A percentile compares a stretch with the other conserved stretches of the same genome.
Evolutionary conservation across 106 monocot species (phyloP).

Genomic region (Gastrodia elata): DNA sequence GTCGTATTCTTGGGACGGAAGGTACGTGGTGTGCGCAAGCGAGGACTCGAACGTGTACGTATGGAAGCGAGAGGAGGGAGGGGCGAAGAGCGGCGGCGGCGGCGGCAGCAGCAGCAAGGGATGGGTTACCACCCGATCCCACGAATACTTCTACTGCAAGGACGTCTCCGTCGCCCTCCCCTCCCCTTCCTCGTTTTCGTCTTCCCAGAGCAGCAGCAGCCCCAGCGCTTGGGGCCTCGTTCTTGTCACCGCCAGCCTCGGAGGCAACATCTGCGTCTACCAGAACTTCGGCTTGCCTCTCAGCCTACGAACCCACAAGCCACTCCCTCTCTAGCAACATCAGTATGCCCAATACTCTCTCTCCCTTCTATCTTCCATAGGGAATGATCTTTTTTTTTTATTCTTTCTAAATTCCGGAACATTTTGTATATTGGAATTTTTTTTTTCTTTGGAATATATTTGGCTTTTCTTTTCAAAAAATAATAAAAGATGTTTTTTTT

Average conservation of each 20-base stretch:
- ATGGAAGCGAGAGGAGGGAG: conserved; percentile 68
- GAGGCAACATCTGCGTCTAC: background rate
- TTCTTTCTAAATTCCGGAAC: too few relatives aligned
- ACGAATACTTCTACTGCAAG: conserved; percentile 79
- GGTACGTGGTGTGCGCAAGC: conserved; percentile 72
- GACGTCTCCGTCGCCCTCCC: conserved; percentile 85
- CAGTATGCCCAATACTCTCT: too few relatives aligned
- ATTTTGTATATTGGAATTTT: too few relatives aligned
- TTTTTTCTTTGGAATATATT: too few relatives aligned
- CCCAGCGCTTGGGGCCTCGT: conserved; percentile 6
- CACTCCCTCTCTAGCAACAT: too few relatives aligned
- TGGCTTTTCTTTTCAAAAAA: too few relatives aligned
- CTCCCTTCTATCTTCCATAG: too few relatives aligned
- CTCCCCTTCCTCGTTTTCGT: too few relatives aligned
- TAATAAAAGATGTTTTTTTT: too few relatives aligned
- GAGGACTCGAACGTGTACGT: conserved; percentile 94
- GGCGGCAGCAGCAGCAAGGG: conserved; percentile 27
- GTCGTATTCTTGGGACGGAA: conserved; percentile 59
- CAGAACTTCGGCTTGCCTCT: conserved; percentile 8
- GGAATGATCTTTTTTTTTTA: too few relatives aligned
- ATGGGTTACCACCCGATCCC: conserved; percentile 51
- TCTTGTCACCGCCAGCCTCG: background rate
- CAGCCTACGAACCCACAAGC: too few relatives aligned
- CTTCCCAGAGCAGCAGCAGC: conserved; percentile 23
- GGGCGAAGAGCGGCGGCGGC: conserved; percentile 5